phyloP scores from a whole-genome alignment of 192 early-diverging fungal species.

The Linnemannia schmuckeri region DNA sequence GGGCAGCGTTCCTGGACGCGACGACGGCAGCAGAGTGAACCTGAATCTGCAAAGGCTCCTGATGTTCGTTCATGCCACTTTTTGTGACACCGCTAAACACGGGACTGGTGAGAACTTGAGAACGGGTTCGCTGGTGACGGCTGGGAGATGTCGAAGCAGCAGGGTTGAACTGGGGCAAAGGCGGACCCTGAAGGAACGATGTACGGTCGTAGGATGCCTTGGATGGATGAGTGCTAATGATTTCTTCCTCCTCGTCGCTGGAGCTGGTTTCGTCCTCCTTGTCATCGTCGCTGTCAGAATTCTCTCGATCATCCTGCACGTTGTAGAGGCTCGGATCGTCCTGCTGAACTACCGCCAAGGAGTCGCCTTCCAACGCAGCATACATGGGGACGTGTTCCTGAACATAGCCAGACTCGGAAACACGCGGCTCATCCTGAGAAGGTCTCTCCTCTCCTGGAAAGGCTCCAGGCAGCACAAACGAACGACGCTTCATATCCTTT shows the following conservation, averaged over 20 bases:
- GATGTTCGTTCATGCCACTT: neutral
- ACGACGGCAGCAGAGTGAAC: slow-evolving; percentile 10
- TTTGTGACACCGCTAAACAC: neutral
- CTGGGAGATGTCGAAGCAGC: neutral
- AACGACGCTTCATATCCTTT: slow-evolving; percentile 38
- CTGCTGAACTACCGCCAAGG: slow-evolving; percentile 11
- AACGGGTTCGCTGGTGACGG: neutral
- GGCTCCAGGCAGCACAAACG: slow-evolving; percentile 41
- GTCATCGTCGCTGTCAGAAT: neutral
- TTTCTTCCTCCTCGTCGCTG: slow-evolving; percentile 13
- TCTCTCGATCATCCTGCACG: neutral
- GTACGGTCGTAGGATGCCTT: slow-evolving; percentile 28
- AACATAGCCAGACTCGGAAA: neutral
- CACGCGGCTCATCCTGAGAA: neutral
- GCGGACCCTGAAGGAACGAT: slow-evolving; percentile 8
- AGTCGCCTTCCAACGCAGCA: slow-evolving; percentile 32
- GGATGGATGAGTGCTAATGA: slow-evolving; percentile 19
- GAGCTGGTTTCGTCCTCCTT: slow-evolving; percentile 8
- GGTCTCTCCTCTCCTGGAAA: slow-evolving; percentile 39
- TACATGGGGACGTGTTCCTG: slow-evolving; percentile 41
- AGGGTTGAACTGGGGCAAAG: slow-evolving; percentile 26
- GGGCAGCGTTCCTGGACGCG: neutral
- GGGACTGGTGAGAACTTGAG: slow-evolving; percentile 25
- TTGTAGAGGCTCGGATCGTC: neutral
- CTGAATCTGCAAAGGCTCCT: slow-evolving; percentile 23